These are phyloP conservation scores for Dunaliella sp. DNA, from an alignment of 139 green algal species.

Conservation along the genomic window DNA sequence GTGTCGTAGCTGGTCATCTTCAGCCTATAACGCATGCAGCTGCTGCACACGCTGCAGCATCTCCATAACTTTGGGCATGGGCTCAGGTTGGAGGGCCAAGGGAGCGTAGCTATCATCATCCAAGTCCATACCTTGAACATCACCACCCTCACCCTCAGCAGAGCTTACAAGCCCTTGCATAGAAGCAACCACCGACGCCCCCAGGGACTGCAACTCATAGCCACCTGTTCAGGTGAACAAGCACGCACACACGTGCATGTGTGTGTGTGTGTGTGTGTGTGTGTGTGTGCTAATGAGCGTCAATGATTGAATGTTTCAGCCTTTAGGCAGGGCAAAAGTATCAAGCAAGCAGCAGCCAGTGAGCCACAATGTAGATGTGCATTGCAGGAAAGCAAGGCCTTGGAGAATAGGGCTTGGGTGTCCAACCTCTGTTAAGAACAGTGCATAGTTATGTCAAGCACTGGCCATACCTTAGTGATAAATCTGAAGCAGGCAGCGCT, in stretches of 20 bases:
- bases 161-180: conserved; percentile 61
- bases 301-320: not conserved
- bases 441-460: too few species aligned
- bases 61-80: conserved; percentile 25
- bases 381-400: too few species aligned
- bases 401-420: too few species aligned
- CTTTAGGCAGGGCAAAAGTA: not conserved
- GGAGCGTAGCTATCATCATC: too few species aligned
- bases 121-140: not conserved
- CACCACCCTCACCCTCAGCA: not conserved
- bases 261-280: too few species aligned
- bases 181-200: conserved; percentile 70
- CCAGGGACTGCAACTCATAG: conserved; percentile 73
- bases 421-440: too few species aligned
- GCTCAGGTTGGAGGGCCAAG: conserved; percentile 52
- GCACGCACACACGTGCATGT: too few species aligned
- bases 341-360: too few species aligned
- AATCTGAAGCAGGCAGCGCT: not conserved
- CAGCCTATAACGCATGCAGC: conserved; percentile 18
- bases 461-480: not conserved
- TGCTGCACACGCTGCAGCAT: conserved; percentile 19
- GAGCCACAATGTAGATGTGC: too few species aligned
- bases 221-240: conserved; percentile 40
- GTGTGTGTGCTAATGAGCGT: too few species aligned
- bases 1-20: too few species aligned